A percentile compares a stretch with the other conserved stretches of the same genome.
These are phyloP conservation scores for Parietaria judaica DNA, from an alignment of 306 rosid genomes.

Conservation along the genomic window DNA sequence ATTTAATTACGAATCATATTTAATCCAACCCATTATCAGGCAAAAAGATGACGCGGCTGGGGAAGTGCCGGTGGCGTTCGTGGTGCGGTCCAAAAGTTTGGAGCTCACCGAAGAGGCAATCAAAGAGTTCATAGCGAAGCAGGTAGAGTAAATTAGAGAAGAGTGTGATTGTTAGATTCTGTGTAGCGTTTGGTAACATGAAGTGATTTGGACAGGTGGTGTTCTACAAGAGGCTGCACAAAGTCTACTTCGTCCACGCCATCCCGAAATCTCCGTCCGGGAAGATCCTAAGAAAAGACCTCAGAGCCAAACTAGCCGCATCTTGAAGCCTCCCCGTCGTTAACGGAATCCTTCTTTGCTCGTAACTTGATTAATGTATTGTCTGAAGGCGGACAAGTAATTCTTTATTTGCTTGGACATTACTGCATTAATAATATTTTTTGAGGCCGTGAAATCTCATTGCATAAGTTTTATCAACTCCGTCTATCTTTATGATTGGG, in stretches of 20 bases:
- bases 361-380: no score
- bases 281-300: conserved; percentile 75
- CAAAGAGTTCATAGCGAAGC: conserved; percentile 65
- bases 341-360: background rate
- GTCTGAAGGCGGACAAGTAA: no score
- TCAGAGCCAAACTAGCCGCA: conserved; percentile 58
- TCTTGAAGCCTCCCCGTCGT: conserved; percentile 1
- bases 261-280: conserved; percentile 89
- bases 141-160: conserved; percentile 27
- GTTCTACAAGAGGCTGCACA: conserved; percentile 73
- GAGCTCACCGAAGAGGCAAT: conserved; percentile 60
- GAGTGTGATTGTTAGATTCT: background rate
- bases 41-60: conserved; percentile 77
- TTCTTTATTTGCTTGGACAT: no score
- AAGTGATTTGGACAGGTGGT: conserved; percentile 49
- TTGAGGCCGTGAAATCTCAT: no score
- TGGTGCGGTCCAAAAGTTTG: conserved; percentile 53
- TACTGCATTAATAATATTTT: no score
- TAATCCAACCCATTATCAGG: conserved; percentile 22
- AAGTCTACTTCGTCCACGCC: conserved; percentile 57
- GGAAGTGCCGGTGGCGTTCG: conserved; percentile 86
- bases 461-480: no score
- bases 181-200: background rate
- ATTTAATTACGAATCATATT: no score
- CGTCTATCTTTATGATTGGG: no score